Base-by-base conservation (phyloP, 768 basidiomycete genomes). In the Boletus subcaerulescens region DNA sequence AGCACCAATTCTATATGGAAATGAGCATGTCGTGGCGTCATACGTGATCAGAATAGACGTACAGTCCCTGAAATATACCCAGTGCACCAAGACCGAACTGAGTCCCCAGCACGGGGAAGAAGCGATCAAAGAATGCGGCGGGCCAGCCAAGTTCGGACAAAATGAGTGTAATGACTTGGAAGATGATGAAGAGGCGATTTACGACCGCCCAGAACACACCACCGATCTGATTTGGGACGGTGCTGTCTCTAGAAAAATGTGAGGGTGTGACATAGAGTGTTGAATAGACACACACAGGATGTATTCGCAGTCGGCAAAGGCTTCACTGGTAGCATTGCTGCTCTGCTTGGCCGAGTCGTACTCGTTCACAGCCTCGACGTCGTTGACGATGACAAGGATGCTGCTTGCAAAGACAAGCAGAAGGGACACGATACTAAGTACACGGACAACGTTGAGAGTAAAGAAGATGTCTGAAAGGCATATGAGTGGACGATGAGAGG, bases 181-280 rank as follows among this genome's bases (percentile, higher is more conserved):
- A 85, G 57, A 93, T 83, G 70, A 96, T 91, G 70, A 96, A 81
- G 52, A 96, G 79, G 56, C 91, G 80, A 71, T 92, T 91, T 58
- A 95, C 75, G 57, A 96, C 85, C 5, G 91, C 89, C 90, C 93
- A 97, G 74, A 97, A 96, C 10, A 83, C 81, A 26, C 93, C 93
- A 18, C 90, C 93, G 31, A 90, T 81, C 69, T 96, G 93, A 71
- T 92, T 91, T 5, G 93, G 93, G 5, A 97, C 91, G 3, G 91
- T 91, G 70, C 86, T 90, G 45, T 70, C 63, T 54, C 83, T 87
- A 59, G 74, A 46, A 46, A n/a, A 31, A 13, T 38, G 17, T 82
- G 52, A 52, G 57, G 44, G 42, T 20, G 20, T 49, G 49, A 53
- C 26, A 38, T 10, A 8, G 44, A 20, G 42, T 46, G 40, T 44